These are phyloP conservation scores for Ceratocystis cacaofunesta DNA, from an alignment of 2,329 filamentous ascomycete genomes.

Conservation along the genomic window DNA sequence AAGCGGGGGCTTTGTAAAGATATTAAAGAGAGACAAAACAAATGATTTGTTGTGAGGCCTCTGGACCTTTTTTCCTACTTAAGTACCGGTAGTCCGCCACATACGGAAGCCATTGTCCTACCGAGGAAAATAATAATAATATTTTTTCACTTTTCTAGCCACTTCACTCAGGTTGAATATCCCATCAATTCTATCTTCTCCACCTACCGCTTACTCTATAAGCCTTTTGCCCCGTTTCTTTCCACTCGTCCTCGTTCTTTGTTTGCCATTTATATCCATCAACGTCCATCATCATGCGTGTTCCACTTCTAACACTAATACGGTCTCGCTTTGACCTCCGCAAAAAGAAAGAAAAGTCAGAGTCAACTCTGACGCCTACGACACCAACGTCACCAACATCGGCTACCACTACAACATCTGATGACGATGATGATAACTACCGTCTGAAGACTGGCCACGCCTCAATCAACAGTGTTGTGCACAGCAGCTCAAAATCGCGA, in stretches of 20 bases:
- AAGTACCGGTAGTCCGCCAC: background rate
- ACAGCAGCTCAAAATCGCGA: background rate
- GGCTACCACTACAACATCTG: background rate
- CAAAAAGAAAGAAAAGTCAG: constrained; percentile 2
- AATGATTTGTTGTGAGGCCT: too few species aligned
- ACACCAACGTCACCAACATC: background rate
- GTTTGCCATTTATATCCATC: background rate
- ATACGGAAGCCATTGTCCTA: too few species aligned
- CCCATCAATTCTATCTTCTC: background rate
- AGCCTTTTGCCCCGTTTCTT: background rate
- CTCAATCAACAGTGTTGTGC: background rate
- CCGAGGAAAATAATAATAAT: too few species aligned
- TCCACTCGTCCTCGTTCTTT: background rate
- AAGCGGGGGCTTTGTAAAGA: background rate
- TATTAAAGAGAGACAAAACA: background rate
- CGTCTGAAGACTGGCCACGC: background rate
- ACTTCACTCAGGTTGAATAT: too few species aligned
- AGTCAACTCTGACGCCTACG: background rate
- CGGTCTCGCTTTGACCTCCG: constrained; percentile 4
- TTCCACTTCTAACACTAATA: constrained; percentile 4
- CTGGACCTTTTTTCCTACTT: too few species aligned
- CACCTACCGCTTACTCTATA: background rate
- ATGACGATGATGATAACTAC: background rate
- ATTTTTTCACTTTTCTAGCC: too few species aligned
- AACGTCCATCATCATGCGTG: background rate